Base-by-base conservation (phyloP, 1,284 basidiomycete genomes). In the Lignosus rhinocerotis region DNA sequence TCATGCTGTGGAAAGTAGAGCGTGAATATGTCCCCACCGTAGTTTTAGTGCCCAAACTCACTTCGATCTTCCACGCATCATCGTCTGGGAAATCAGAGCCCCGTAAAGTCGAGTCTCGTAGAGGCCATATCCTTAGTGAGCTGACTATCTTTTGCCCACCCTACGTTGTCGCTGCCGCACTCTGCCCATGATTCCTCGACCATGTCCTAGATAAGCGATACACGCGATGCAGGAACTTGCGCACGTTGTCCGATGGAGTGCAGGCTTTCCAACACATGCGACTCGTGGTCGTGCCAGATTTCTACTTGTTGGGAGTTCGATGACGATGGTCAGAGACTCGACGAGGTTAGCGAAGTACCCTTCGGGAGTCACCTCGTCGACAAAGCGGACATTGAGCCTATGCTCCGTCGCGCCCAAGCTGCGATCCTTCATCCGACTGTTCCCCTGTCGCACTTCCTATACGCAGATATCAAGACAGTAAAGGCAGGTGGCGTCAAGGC, bases 101-200 rank as follows among this genome's bases (percentile, higher is more conserved):
- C 85, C 0, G 84, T 84, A 78, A 67, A 62, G 77, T 68, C 52
- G 32, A 57, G 64, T 53, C 55, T 60, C 1, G 80, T 86, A 0
- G 84, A 87, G 58, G 83, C 81, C 0, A 80, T 86, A 0, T 82
- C 79, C 56, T 17, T 82, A 81, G 47, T 48, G 19, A 17, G 47
- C 34, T 25, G 7, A 6, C 7, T 44, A 25, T 19, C 9, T 19
- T n/a, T 11, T 30, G n/a, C n/a, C 6, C 1, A 2, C 81, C 80
- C 0, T 79, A 84, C 0, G 81, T 77, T n/a, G 19, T 14, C 41
- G 12, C 16, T n/a, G 9, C 7, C 53, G n/a, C n/a, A 25, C 41
- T 10, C 30, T 39, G 2, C 46, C 33, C 25, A 11, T 30, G 11
- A 6, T 8, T n/a, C 25, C 9, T 47, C 32, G 34, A 12, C 25